These are phyloP conservation scores for Phalaenopsis aphrodite DNA, from an alignment of 106 monocot species.

Conservation along the genomic window DNA sequence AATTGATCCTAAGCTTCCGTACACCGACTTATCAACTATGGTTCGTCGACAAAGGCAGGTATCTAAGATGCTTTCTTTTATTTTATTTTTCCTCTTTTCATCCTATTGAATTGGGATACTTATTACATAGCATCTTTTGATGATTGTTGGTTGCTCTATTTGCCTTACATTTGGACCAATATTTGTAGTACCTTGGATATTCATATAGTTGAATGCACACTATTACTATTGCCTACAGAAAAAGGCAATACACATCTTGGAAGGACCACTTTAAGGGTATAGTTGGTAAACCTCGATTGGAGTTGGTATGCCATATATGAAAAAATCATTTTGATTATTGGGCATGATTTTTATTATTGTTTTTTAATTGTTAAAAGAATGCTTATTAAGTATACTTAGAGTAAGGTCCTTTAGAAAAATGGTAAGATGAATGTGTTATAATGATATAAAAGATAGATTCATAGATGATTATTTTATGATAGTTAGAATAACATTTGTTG, in stretches of 20 bases:
- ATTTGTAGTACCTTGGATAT: not conserved
- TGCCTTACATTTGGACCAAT: not conserved
- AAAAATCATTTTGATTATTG: not conserved
- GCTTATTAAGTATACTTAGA: not conserved
- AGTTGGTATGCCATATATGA: not conserved
- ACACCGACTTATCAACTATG: constrained; percentile 91
- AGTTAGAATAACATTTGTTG: no score
- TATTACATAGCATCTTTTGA: not conserved
- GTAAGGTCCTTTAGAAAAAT: not conserved
- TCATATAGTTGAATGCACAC: not conserved
- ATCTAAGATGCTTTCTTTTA: not conserved
- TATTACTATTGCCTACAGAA: not conserved
- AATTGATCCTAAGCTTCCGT: constrained; percentile 92
- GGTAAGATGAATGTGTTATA: no score
- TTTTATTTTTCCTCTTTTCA: not conserved
- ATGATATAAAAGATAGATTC: no score
- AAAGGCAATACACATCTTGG: not conserved
- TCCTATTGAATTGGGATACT: not conserved
- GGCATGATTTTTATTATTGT: not conserved
- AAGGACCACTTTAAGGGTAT: not conserved
- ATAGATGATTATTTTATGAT: no score
- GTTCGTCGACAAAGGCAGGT: constrained; percentile 97
- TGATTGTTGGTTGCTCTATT: not conserved
- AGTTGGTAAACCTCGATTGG: not conserved
- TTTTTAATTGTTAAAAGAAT: not conserved